These are phyloP conservation scores for Pyrrhoderma lamaoense DNA, from an alignment of 1,284 basidiomycete species.

Conservation along the genomic window DNA sequence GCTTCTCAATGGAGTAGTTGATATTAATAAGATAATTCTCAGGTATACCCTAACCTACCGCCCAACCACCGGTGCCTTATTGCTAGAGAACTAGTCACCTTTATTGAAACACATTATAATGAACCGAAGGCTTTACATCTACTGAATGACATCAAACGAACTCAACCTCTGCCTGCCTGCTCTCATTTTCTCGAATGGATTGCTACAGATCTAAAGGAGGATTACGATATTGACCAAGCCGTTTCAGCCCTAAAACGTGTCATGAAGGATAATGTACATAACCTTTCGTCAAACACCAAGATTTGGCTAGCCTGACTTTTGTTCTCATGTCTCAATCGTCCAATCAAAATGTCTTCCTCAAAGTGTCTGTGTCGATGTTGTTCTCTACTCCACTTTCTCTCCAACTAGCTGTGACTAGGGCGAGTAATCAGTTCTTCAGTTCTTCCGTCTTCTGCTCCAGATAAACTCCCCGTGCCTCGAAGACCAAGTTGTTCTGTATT, in stretches of 20 bases:
- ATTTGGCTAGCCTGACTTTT: not conserved
- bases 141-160: not conserved
- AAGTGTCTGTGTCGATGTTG: not conserved
- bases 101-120: not conserved
- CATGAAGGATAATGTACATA: not conserved
- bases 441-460: not conserved
- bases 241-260: not conserved
- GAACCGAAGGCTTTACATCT: not conserved
- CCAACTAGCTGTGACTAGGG: not conserved
- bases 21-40: not conserved
- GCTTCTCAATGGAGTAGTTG: not conserved
- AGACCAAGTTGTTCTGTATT: no score
- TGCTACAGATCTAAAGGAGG: not conserved
- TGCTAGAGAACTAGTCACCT: not conserved
- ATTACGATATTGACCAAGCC: not conserved
- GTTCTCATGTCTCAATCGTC: not conserved
- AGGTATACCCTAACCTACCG: not conserved
- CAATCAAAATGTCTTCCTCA: not conserved
- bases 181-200: conserved; percentile 5
- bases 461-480: not conserved
- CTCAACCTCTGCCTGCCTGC: not conserved
- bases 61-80: not conserved
- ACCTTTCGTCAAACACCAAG: not conserved
- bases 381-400: not conserved
- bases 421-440: not conserved